Conservation (phyloP, 1,284 basidiomycete genomes). For the Trichosporon sp. region DNA sequence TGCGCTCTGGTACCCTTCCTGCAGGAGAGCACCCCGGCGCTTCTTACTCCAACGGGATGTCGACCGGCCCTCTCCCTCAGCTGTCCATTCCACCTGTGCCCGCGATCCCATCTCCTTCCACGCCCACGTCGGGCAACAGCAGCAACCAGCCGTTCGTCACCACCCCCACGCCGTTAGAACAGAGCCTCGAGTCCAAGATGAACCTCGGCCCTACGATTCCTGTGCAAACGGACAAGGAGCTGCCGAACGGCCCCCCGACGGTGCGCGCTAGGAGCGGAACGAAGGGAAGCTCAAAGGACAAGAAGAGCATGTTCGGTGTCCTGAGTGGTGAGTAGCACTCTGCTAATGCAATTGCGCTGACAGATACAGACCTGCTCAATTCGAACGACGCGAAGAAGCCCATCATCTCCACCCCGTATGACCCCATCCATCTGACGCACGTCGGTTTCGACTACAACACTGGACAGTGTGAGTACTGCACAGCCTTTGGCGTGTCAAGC, state of each 20-base stretch:
- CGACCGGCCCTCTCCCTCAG: background rate
- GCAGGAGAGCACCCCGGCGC: constrained; percentile 29
- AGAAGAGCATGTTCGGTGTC: constrained; percentile 50
- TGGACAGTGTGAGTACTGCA: constrained; percentile 64
- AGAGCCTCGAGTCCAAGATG: constrained; percentile 37
- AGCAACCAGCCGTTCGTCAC: constrained; percentile 21
- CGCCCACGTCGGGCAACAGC: constrained; percentile 12
- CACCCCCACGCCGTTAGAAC: constrained; percentile 34
- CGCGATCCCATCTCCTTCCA: constrained; percentile 4
- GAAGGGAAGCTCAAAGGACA: constrained; percentile 48
- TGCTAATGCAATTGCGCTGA: no score
- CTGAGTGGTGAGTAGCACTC: constrained; percentile 48
- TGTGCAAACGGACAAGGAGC: constrained; percentile 22
- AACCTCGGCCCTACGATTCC: constrained; percentile 27
- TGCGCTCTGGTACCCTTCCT: constrained; percentile 46
- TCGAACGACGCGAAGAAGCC: constrained; percentile 54
- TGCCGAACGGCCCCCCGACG: constrained; percentile 35
- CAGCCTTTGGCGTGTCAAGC: background rate
- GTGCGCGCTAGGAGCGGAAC: constrained; percentile 47
- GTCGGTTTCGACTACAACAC: constrained; percentile 99
- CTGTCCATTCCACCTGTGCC: background rate
- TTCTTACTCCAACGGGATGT: constrained; percentile 6
- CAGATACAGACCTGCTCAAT: constrained; percentile 62
- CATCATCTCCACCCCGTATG: constrained; percentile 94
- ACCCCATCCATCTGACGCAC: constrained; percentile 99